phyloP scores from a whole-genome alignment of 805 yeast species.

The Candida germanica region DNA sequence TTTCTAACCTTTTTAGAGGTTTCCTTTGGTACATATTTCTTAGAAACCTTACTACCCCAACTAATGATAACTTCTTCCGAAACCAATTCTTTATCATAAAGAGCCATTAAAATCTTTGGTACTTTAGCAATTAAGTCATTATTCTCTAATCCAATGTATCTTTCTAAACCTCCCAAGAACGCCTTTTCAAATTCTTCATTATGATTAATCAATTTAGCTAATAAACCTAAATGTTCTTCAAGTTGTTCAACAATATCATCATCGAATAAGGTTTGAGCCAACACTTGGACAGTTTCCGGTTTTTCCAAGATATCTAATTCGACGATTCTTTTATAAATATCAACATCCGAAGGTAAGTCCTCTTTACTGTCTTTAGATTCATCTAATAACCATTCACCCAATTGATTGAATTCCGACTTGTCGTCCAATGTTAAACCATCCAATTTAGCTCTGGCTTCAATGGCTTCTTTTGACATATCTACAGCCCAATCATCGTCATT shows the following conservation, averaged over 20 bases:
- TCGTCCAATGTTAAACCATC: conserved; percentile 58
- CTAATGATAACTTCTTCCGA: conserved; percentile 76
- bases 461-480: conserved; percentile 95
- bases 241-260: conserved; percentile 73
- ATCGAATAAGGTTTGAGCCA: conserved; percentile 86
- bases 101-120: conserved; percentile 76
- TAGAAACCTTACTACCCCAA: conserved; percentile 91
- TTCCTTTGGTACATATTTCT: conserved; percentile 91
- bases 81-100: conserved; percentile 80
- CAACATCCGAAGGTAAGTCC: conserved; percentile 77
- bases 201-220: conserved; percentile 68
- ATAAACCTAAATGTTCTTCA: conserved; percentile 74
- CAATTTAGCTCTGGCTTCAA: conserved; percentile 81
- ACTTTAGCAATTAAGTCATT: conserved; percentile 63
- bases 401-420: conserved; percentile 57
- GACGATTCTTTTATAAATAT: conserved; percentile 83
- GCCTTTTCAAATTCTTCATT: conserved; percentile 74
- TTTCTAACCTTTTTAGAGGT: conserved; percentile 89
- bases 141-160: conserved; percentile 80
- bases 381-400: conserved; percentile 83
- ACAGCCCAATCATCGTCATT: conserved; percentile 97
- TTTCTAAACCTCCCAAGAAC: conserved; percentile 92
- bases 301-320: conserved; percentile 72
- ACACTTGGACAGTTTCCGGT: conserved; percentile 80
- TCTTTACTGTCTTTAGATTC: conserved; percentile 51